Evolutionary conservation across 148 eudicot genomes (phyloP).

Genomic region (Cornus controversa): DNA sequence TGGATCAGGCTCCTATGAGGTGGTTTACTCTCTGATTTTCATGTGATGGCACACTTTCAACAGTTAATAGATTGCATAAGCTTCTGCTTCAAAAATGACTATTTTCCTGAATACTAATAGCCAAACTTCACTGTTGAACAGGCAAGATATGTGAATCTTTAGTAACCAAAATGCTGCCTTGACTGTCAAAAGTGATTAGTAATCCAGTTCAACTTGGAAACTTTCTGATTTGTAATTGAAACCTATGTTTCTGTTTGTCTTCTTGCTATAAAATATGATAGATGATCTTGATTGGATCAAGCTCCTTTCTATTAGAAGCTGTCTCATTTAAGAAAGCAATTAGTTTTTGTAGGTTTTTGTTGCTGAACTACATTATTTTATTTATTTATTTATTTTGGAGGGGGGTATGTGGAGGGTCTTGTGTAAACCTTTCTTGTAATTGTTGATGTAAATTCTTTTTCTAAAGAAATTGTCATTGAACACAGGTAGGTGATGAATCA

Average conservation of each 20-base stretch:
- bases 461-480: neutral
- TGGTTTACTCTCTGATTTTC: neutral
- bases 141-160: neutral
- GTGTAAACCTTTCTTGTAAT: neutral
- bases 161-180: neutral
- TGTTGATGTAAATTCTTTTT: too few species aligned
- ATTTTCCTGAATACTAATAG: too few species aligned
- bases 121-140: neutral
- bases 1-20: neutral
- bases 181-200: neutral
- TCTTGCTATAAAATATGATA: neutral
- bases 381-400: too few species aligned
- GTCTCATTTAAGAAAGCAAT: neutral
- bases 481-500: neutral
- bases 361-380: neutral
- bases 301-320: neutral
- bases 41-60: neutral
- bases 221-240: neutral
- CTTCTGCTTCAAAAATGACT: neutral
- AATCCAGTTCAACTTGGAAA: neutral
- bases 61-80: neutral
- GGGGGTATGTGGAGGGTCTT: neutral
- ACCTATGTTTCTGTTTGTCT: neutral
- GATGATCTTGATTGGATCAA: neutral
- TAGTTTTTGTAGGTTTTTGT: neutral